A percentile compares a stretch with the other conserved stretches of the same genome.
phyloP scores from a whole-genome alignment of 495 filamentous ascomycete species.

The Talaromyces thailandensis region DNA sequence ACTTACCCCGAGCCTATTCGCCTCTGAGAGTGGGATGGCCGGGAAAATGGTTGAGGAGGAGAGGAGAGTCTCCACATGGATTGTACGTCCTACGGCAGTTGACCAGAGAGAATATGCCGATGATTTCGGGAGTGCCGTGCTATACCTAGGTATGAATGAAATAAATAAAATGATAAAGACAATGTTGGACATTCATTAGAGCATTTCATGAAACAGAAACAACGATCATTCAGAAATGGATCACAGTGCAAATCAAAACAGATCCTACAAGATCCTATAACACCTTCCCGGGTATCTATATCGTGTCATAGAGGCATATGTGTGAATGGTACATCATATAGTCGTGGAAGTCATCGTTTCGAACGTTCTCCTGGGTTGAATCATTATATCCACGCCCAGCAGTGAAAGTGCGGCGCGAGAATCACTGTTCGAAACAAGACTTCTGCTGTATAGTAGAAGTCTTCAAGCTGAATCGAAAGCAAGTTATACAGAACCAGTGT shows the following conservation, averaged over 20 bases:
- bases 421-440: neutral
- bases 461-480: neutral
- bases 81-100: neutral
- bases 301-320: neutral
- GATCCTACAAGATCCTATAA: neutral
- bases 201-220: neutral
- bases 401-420: too few species aligned
- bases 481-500: neutral
- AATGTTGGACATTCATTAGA: neutral
- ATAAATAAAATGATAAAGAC: too few species aligned
- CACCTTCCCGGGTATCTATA: slow-evolving; percentile 2
- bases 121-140: neutral
- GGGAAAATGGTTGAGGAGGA: neutral
- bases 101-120: neutral
- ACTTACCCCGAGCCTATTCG: neutral
- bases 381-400: neutral
- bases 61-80: neutral
- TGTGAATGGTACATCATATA: neutral
- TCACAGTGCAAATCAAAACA: neutral
- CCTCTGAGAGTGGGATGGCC: neutral
- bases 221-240: neutral
- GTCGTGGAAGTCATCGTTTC: neutral
- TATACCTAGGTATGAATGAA: neutral
- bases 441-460: neutral
- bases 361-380: neutral